These are phyloP conservation scores for Tolypocladium capitatum DNA, from an alignment of 2,329 filamentous ascomycete species.

Conservation along the genomic window DNA sequence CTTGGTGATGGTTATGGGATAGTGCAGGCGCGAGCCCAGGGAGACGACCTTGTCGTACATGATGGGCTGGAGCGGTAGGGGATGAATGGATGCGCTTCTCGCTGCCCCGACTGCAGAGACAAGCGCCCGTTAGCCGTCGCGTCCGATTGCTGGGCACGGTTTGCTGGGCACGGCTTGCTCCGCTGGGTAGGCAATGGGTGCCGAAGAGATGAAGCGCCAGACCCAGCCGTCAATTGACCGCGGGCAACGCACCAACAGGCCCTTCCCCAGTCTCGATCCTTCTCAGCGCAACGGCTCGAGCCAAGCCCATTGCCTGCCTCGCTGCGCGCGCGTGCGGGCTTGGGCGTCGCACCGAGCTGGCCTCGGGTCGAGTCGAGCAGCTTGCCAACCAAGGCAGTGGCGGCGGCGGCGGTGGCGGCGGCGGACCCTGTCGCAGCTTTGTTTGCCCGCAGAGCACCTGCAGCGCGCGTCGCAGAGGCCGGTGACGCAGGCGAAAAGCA, in stretches of 20 bases:
- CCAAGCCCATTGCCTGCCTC: slow-evolving; percentile 22
- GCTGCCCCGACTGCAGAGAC: background rate
- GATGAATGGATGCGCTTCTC: background rate
- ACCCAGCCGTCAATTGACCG: background rate
- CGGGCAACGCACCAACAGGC: slow-evolving; percentile 13
- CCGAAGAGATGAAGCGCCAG: background rate
- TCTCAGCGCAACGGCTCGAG: slow-evolving; percentile 12
- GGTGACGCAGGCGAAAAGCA: background rate
- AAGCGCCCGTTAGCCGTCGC: background rate
- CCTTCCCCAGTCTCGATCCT: slow-evolving; percentile 18
- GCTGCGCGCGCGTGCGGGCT: background rate
- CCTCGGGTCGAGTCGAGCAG: background rate
- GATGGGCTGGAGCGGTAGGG: slow-evolving; percentile 1
- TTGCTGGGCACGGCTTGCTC: background rate
- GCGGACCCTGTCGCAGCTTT: background rate
- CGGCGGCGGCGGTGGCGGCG: background rate
- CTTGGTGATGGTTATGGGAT: slow-evolving; percentile 85
- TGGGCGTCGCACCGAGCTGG: background rate
- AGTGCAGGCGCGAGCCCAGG: slow-evolving; percentile 57
- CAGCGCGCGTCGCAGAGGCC: background rate
- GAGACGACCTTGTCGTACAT: slow-evolving; percentile 31
- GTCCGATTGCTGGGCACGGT: background rate
- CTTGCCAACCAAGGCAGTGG: background rate
- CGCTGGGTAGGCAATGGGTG: background rate
- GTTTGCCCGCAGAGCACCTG: background rate